A percentile compares a stretch with the other conserved stretches of the same genome.
Evolutionary conservation across 2,329 filamentous ascomycete species (phyloP).

Genomic region (Cordyceps cicadae): DNA sequence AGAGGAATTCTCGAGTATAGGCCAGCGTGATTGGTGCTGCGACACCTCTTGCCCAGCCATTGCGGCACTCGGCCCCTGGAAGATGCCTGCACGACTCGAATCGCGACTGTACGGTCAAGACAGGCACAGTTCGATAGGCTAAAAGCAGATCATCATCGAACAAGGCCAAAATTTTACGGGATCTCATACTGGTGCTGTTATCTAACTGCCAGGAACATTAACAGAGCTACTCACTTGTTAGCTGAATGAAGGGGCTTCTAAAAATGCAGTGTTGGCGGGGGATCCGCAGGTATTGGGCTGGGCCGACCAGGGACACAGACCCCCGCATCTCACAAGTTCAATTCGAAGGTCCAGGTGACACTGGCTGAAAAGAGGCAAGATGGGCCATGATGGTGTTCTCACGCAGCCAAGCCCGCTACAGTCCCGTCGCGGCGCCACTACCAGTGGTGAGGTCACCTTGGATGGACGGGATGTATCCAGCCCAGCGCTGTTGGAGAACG

Average conservation of each 20-base stretch:
- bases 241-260: background rate
- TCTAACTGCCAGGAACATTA: background rate
- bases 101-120: background rate
- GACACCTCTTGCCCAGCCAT: background rate
- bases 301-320: background rate
- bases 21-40: background rate
- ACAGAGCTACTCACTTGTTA: no score
- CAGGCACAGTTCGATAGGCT: background rate
- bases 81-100: no score
- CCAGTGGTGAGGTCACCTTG: constrained; percentile 1
- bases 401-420: background rate
- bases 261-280: background rate
- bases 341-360: constrained; percentile 7
- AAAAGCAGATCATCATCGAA: background rate
- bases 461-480: background rate
- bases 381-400: background rate
- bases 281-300: background rate
- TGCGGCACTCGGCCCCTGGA: background rate
- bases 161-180: background rate
- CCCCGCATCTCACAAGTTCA: constrained; percentile 5
- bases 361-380: constrained; percentile 9
- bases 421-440: background rate
- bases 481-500: background rate
- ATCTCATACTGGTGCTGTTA: background rate
- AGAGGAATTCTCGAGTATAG: no score